A percentile compares a stretch with the other conserved stretches of the same genome.
Conservation (phyloP, 192 early-diverging fungal genomes). For the Jimgerdemannia flammicorona region DNA sequence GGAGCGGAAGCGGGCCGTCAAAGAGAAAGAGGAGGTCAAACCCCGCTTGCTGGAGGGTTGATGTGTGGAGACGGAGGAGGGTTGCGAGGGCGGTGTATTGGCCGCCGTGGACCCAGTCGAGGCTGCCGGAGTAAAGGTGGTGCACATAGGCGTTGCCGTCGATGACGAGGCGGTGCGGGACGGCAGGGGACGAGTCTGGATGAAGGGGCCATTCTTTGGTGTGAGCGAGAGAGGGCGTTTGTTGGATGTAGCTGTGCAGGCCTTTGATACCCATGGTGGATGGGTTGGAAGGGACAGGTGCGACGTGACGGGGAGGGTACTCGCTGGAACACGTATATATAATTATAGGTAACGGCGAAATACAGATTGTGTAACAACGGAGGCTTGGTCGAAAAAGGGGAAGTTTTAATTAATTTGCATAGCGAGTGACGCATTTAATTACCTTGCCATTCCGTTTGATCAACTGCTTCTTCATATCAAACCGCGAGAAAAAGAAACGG, state of each 20-base stretch:
- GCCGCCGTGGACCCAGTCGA: constrained; percentile 48
- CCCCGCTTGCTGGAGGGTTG: constrained; percentile 19
- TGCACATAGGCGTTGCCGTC: constrained; percentile 53
- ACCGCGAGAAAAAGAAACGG: too few species aligned
- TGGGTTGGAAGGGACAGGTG: too few species aligned
- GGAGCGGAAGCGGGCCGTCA: constrained; percentile 40
- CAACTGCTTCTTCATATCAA: too few species aligned
- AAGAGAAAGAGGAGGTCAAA: constrained; percentile 38
- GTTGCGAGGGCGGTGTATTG: constrained; percentile 36
- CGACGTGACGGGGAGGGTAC: too few species aligned
- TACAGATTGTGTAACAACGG: too few species aligned
- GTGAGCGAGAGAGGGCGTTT: too few species aligned
- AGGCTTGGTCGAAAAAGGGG: too few species aligned
- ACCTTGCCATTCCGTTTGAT: too few species aligned
- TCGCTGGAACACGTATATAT: too few species aligned
- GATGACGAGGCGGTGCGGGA: constrained; percentile 25
- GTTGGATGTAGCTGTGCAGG: not conserved
- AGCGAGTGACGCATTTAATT: too few species aligned
- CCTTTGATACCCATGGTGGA: not conserved
- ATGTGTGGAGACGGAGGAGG: constrained; percentile 22
- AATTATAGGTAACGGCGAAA: too few species aligned
- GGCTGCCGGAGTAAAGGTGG: constrained; percentile 32
- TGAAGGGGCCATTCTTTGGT: not conserved
- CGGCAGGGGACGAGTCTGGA: not conserved
- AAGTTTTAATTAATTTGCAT: too few species aligned